Base-by-base conservation (phyloP, 345 rosid genomes). In the Erodium maritimum region DNA sequence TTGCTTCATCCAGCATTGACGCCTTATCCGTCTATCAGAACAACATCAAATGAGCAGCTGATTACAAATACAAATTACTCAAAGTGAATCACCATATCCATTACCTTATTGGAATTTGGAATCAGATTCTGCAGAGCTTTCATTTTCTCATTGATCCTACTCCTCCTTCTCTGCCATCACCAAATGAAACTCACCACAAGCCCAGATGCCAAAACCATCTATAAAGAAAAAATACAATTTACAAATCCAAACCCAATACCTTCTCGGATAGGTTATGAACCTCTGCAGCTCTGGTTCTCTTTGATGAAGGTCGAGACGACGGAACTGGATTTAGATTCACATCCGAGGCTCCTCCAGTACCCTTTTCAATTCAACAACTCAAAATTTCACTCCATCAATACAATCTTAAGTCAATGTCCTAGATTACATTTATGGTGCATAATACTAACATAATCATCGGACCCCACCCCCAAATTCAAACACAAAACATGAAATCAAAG, bases 1-100 rank as follows among this genome's bases (percentile, higher is more conserved):
- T 87, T 13, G 85, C 88, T 64, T 84, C 95, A 67, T 87, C 91
- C 70, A 87, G 83, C 95, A 87, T 87, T 7, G 95, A 87, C 29
- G 95, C 95, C 71, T 84, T 87, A 63, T 87, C 95, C 42, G 91
- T 84, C 95, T 87, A 65, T 37, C 23, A 17, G 3, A 17, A 51
- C 4, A 6, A 23, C 11, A 52, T 59, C 23, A 50, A 51, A 16
- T 23, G 48, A 53, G 48, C 48, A 42, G 14, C 23, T 29, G 3
- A 56, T 3, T 19, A 22, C n/a, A 2, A 21, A 51, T n/a, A 33
- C 25, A 9, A 45, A 19, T n/a, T n/a, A 14, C 16, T 20, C 20
- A 50, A 19, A 21, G 25, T 1, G 11, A 22, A 6, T 21, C 4
- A 16, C 37, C 59, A 11, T 45, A 19, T 1, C 5, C 14, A 50